Evolutionary conservation across 164 flowering plant species (phyloP), one percentile per base, ranked within the genome.

Genomic region (Umbilicus rupestris): DNA sequence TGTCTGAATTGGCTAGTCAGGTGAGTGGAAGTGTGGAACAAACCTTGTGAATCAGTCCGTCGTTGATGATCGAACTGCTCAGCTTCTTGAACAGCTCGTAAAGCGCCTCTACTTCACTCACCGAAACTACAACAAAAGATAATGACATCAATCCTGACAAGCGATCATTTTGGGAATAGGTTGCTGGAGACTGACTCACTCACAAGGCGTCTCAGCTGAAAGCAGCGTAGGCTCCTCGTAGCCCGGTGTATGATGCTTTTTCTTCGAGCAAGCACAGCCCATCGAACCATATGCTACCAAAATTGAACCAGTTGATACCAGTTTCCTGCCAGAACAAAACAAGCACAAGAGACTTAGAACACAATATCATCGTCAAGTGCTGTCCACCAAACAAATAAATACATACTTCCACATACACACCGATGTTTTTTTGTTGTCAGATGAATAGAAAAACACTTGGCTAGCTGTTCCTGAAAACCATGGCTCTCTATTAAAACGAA

Each of bases 51-150:
- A 90, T 85, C 15, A 86, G 76, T 16, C 93, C 93, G 65, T 90
- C 94, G 39, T 86, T 84, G 39, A 83, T 74, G 16, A 86, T 79
- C 30, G 92, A 82, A 49, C 86, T 78, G 77, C 94, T 88, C 66
- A 88, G 55, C 75, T 86, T 86, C 79, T 82, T 88, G 66, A 74
- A 90, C 10, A 90, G 80, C 76, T 86, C 90, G 65, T 79, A 74
- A 55, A 90, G 75, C 5, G 89, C 92, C 71, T 84, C 89, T 5
- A 90, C 84, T 79, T 90, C 95, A 67, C 71, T 81, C n/a, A 84
- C 85, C 3, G 84, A 79, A 75, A 88, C 92, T 90, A 84, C 79
- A 80, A 44, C 19, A 20, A 37, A 16, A 70, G 4, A 35, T 35
- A 17, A 57, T 26, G 29, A 39, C 37, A 58, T 26, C 17, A n/a